A percentile compares a stretch with the other conserved stretches of the same genome.
Evolutionary conservation across 108 stramenopile genomes (phyloP).

Genomic region (Skeletonema tropicum): DNA sequence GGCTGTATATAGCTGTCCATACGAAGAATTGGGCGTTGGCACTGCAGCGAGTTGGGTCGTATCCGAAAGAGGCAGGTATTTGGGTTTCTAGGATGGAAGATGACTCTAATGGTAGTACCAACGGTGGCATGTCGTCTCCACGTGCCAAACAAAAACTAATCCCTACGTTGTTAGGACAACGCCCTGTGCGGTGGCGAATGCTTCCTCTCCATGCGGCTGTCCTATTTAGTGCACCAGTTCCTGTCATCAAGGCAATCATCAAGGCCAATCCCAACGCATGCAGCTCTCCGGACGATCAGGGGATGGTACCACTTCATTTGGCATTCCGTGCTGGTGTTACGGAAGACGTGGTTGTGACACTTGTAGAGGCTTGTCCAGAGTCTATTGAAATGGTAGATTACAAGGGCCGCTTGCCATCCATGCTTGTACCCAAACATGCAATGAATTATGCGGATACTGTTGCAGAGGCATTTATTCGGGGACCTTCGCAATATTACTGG

Average conservation of each 20-base stretch:
- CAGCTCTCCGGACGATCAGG: conserved; percentile 69
- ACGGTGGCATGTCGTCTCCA: neutral
- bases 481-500: conserved; percentile 39
- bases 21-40: conserved; percentile 74
- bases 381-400: conserved; percentile 47
- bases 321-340: conserved; percentile 59
- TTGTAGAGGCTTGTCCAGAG: conserved; percentile 74
- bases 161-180: conserved; percentile 17
- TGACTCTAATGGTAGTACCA: neutral
- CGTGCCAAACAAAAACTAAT: conserved; percentile 13
- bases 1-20: conserved; percentile 70
- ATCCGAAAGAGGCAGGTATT: conserved; percentile 68
- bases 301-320: conserved; percentile 79
- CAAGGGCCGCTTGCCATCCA: conserved; percentile 36
- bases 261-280: conserved; percentile 60
- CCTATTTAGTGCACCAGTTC: conserved; percentile 64
- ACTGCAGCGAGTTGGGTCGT: conserved; percentile 46
- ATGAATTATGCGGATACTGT: conserved; percentile 31
- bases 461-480: conserved; percentile 37
- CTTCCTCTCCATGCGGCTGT: conserved; percentile 78
- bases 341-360: conserved; percentile 68
- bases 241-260: conserved; percentile 56
- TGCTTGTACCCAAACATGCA: conserved; percentile 29
- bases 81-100: conserved; percentile 64
- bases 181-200: conserved; percentile 65